Conservation (phyloP, 345 rosid genomes). For the Acer campestre region DNA sequence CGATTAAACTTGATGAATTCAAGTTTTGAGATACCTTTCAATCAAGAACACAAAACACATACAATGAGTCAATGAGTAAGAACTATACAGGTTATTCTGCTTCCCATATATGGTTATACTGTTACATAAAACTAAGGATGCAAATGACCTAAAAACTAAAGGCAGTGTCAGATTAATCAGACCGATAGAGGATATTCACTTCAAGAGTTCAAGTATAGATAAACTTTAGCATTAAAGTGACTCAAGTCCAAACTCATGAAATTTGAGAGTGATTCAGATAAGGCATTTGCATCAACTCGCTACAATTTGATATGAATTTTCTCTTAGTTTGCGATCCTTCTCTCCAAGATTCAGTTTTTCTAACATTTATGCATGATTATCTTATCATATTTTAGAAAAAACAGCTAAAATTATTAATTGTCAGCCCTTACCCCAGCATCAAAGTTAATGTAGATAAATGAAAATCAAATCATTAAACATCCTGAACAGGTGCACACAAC, state of each 20-base stretch:
- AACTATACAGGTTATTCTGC: not conserved
- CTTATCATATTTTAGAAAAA: slow-evolving; percentile 1
- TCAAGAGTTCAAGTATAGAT: not conserved
- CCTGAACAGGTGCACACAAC: no score
- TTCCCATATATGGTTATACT: not conserved
- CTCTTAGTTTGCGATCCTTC: not conserved
- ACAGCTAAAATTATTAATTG: not conserved
- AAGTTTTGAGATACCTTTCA: slow-evolving; percentile 1
- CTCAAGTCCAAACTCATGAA: slow-evolving; percentile 3
- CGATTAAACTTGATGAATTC: slow-evolving; percentile 19
- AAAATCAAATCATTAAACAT: not conserved
- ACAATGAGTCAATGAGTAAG: not conserved
- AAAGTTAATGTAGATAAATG: not conserved
- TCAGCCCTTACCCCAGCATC: not conserved
- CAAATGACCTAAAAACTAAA: not conserved
- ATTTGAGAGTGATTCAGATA: not conserved
- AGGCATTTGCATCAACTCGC: not conserved
- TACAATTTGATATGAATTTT: not conserved
- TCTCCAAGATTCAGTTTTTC: not conserved
- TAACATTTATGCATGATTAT: not conserved
- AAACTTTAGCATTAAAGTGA: not conserved
- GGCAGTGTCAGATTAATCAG: not conserved
- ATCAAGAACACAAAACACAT: not conserved
- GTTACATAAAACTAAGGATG: not conserved
- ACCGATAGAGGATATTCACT: not conserved